Percentiles rank a stretch among this genome's conserved stretches.
Evolutionary conservation across 2,329 filamentous ascomycete genomes (phyloP).

Genomic region (Fusarium duplospermum): DNA sequence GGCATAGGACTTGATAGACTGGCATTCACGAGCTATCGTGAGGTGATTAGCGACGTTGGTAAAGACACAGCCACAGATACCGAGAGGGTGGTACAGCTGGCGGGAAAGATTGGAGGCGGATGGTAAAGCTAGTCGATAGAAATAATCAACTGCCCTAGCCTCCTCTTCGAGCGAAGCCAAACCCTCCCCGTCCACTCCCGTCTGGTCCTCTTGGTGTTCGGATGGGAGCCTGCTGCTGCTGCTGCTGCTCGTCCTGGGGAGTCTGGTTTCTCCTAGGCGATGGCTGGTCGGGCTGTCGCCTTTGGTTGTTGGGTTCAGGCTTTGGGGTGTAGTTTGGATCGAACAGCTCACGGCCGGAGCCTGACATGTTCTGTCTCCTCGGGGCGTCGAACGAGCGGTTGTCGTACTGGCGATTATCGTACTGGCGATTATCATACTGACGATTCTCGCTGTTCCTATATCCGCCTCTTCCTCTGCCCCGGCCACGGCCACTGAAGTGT

Average conservation of each 20-base stretch:
- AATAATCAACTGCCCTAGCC: conserved; percentile 52
- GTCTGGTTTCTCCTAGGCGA: conserved; percentile 51
- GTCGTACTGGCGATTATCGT: conserved; percentile 48
- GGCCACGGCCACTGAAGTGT: conserved; percentile 54
- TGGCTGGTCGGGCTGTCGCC: conserved; percentile 54
- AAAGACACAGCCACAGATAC: conserved; percentile 77
- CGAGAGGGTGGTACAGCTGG: conserved; percentile 87
- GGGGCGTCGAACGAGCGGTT: conserved; percentile 46
- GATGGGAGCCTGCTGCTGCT: conserved; percentile 75
- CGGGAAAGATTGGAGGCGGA: conserved; percentile 90
- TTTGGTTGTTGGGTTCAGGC: conserved; percentile 64
- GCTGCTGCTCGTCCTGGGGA: conserved; percentile 67
- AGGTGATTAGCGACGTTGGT: conserved; percentile 95
- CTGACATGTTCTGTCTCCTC: conserved; percentile 44
- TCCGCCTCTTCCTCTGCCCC: conserved; percentile 59
- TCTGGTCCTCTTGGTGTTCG: conserved; percentile 84
- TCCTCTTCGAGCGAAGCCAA: conserved; percentile 78
- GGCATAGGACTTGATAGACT: conserved; percentile 78
- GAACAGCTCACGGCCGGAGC: conserved; percentile 72
- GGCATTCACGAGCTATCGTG: conserved; percentile 87
- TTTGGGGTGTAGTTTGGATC: conserved; percentile 79
- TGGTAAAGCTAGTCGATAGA: conserved; percentile 70
- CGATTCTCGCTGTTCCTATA: conserved; percentile 45
- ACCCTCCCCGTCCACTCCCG: conserved; percentile 78
- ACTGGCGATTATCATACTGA: conserved; percentile 48